Conservation (phyloP, 306 rosid species). For the Trifolium repens region DNA sequence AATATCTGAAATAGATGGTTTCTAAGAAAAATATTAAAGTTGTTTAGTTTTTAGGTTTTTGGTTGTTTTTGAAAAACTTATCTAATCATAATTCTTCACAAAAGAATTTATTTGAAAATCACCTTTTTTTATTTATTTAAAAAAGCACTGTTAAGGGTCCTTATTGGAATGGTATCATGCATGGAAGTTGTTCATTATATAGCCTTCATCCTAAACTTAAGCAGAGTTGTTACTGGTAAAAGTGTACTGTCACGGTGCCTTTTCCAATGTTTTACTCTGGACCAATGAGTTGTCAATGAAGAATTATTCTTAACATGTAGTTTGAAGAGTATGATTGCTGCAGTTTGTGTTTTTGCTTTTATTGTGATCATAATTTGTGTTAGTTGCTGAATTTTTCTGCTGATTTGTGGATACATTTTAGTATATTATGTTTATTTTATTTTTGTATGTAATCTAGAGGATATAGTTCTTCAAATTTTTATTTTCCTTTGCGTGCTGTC, state of each 20-base stretch:
- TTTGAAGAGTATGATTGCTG: neutral
- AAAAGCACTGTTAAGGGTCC: neutral
- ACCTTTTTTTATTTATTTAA: neutral
- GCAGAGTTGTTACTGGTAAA: too few relatives aligned
- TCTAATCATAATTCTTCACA: too few relatives aligned
- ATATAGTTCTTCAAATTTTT: neutral
- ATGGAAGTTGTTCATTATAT: neutral
- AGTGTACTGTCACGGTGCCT: too few relatives aligned
- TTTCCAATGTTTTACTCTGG: neutral
- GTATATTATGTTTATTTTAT: neutral
- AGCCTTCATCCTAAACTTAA: too few relatives aligned
- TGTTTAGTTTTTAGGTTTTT: too few relatives aligned
- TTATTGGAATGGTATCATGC: neutral
- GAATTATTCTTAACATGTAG: neutral
- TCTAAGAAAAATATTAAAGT: too few relatives aligned
- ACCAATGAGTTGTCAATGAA: neutral
- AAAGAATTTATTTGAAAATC: neutral
- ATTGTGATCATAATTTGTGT: constrained; percentile 24
- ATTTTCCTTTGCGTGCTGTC: constrained; percentile 12
- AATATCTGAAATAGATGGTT: too few relatives aligned
- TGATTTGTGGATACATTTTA: neutral
- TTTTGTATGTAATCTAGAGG: neutral
- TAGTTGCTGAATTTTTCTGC: constrained; percentile 10
- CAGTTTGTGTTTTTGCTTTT: constrained; percentile 26
- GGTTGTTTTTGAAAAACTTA: too few relatives aligned